These are phyloP conservation scores for Mycena vitilis DNA, from an alignment of 768 basidiomycete species.

Conservation along the genomic window DNA sequence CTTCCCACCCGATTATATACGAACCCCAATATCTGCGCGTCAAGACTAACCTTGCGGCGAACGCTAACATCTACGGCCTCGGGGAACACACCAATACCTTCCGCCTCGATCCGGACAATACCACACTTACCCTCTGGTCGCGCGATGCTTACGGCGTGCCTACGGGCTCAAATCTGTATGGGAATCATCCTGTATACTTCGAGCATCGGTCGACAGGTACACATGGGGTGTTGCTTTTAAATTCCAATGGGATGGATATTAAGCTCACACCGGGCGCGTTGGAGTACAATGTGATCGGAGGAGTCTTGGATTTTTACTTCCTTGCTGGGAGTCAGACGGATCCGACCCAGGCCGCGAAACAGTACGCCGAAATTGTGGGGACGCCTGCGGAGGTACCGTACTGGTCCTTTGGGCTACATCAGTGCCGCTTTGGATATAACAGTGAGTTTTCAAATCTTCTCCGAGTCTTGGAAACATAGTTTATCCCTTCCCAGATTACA, in stretches of 20 bases:
- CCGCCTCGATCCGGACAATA: conserved; percentile 62
- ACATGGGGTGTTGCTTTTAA: conserved; percentile 77
- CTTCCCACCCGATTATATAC: conserved; percentile 72
- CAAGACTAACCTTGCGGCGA: conserved; percentile 67
- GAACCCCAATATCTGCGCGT: conserved; percentile 83
- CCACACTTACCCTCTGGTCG: conserved; percentile 69
- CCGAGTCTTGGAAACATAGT: background rate
- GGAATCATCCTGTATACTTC: conserved; percentile 79
- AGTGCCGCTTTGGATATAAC: conserved; percentile 77
- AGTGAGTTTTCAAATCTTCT: conserved; percentile 45
- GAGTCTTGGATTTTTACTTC: conserved; percentile 84
- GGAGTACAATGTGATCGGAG: conserved; percentile 85
- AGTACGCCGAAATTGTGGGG: conserved; percentile 78
- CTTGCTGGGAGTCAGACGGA: conserved; percentile 72
- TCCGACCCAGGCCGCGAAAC: conserved; percentile 68
- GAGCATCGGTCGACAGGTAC: conserved; percentile 75
- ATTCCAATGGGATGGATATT: conserved; percentile 83
- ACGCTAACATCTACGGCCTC: conserved; percentile 81
- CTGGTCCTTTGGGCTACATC: conserved; percentile 80
- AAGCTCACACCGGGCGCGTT: conserved; percentile 67
- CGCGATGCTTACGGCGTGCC: conserved; percentile 74
- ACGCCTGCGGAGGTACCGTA: conserved; percentile 78
- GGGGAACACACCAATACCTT: conserved; percentile 80
- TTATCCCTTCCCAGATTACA: conserved; percentile 55
- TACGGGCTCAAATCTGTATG: conserved; percentile 72